A percentile compares a stretch with the other conserved stretches of the same genome.
Conservation (phyloP, 116 monocot species). For the Dioscorea cayenensis region DNA sequence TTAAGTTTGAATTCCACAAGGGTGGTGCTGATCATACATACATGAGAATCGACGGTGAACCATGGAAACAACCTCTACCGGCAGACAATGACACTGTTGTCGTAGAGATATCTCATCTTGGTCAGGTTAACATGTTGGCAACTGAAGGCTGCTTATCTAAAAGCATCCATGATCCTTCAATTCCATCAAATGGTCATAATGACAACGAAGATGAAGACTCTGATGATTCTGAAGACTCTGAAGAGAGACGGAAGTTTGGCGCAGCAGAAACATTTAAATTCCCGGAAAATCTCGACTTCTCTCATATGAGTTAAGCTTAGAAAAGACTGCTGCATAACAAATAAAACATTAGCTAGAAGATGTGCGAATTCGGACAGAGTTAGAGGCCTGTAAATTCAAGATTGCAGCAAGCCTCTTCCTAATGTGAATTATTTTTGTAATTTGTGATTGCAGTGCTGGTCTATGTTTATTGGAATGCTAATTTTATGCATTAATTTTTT, state of each 20-base stretch:
- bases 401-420: too few species aligned
- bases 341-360: too few species aligned
- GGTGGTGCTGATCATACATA: slow-evolving; percentile 66
- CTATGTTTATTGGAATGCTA: too few species aligned
- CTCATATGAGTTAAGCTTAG: slow-evolving; percentile 50
- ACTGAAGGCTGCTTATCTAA: slow-evolving; percentile 52
- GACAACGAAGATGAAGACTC: slow-evolving; percentile 19
- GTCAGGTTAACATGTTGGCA: slow-evolving; percentile 90
- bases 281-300: slow-evolving; percentile 55
- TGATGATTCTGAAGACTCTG: slow-evolving; percentile 26
- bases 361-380: too few species aligned
- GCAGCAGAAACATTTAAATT: slow-evolving; percentile 86
- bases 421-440: too few species aligned
- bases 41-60: slow-evolving; percentile 99
- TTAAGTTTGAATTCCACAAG: slow-evolving; percentile 84
- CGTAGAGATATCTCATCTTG: slow-evolving; percentile 86
- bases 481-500: too few species aligned
- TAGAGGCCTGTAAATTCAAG: too few species aligned
- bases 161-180: slow-evolving; percentile 41
- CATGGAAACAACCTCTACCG: slow-evolving; percentile 95
- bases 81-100: slow-evolving; percentile 66
- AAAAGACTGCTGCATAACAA: too few species aligned
- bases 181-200: slow-evolving; percentile 11
- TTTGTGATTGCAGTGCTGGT: too few species aligned
- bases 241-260: slow-evolving; percentile 90